Evolutionary conservation across 1,284 basidiomycete genomes (phyloP).

Genomic region (Coniferiporia weirii): DNA sequence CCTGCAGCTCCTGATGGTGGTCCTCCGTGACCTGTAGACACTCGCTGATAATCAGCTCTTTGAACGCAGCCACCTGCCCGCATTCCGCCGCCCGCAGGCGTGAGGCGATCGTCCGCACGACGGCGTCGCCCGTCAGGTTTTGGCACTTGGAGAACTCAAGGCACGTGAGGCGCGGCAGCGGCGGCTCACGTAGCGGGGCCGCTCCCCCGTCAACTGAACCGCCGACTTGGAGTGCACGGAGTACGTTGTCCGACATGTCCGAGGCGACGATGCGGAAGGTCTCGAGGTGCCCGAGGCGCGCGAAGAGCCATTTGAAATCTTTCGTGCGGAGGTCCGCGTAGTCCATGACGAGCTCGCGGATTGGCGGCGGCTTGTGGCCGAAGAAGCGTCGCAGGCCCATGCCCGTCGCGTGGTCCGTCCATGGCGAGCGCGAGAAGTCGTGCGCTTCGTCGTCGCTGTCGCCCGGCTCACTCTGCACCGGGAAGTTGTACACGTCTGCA

Average conservation of each 20-base stretch:
- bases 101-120: slow-evolving; percentile 46
- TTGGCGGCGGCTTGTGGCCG: slow-evolving; percentile 49
- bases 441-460: slow-evolving; percentile 66
- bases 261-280: slow-evolving; percentile 69
- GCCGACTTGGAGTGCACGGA: slow-evolving; percentile 37
- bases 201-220: background rate
- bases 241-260: slow-evolving; percentile 70
- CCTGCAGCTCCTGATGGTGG: slow-evolving; percentile 36
- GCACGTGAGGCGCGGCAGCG: slow-evolving; percentile 47
- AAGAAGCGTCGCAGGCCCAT: slow-evolving; percentile 70
- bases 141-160: slow-evolving; percentile 59
- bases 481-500: slow-evolving; percentile 45
- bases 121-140: slow-evolving; percentile 49
- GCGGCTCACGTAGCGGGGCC: slow-evolving; percentile 27
- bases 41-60: slow-evolving; percentile 40
- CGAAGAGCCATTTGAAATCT: slow-evolving; percentile 65
- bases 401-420: slow-evolving; percentile 68
- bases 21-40: slow-evolving; percentile 41
- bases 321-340: slow-evolving; percentile 75
- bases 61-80: slow-evolving; percentile 28
- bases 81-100: slow-evolving; percentile 32
- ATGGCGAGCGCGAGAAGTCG: slow-evolving; percentile 70
- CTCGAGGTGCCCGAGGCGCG: slow-evolving; percentile 44
- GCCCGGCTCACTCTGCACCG: slow-evolving; percentile 41
- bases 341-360: slow-evolving; percentile 66